Evolutionary conservation across 257 asterid genomes (phyloP), one percentile per base, ranked within the genome.

Genomic region (Apocynum venetum): DNA sequence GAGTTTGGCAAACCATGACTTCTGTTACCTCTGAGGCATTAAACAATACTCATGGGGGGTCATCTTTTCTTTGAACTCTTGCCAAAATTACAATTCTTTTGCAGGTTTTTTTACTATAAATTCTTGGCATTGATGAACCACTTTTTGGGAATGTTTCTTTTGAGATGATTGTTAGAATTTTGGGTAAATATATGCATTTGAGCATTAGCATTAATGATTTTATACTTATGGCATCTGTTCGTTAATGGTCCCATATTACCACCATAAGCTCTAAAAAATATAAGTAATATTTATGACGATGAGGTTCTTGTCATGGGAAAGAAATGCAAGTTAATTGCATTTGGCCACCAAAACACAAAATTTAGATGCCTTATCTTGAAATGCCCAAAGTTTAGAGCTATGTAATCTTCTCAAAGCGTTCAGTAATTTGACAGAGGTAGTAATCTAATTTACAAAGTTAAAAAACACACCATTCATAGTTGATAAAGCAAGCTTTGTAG

Each of bases 1-100:
- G 68, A 80, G 84, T 80, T 80, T 68, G 84, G 82, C 76, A 74
- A 48, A 44, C 78, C 59, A 77, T 41, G 80, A 80, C 86, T 80
- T 80, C 31, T 52, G 14, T 35, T 73, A 74, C 81, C 19, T 60
- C 64, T 59, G 0, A 7, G 61, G 60, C 57, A 72, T 38, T 77
- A 55, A 76, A 72, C 14, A 44, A 64, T 44, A 43, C 75, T 19
- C 77, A 10, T n/a, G 38, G 52, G 35, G 48, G 61, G 47, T 14
- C 36, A 9, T 43, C 38, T 11, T 53, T 12, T 14, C 19, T 31
- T 7, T n/a, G 0, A 8, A 35, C 77, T 41, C 43, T 3, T 52
- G 76, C 48, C 13, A 43, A 19, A 59, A 2, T 47, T 47, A 4
- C 51, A 5, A 47, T 47, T 47, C 77, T 68, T 25, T 25, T 25